Evolutionary conservation across 108 stramenopile genomes (phyloP).

Genomic region (Cyclotella baltica): DNA sequence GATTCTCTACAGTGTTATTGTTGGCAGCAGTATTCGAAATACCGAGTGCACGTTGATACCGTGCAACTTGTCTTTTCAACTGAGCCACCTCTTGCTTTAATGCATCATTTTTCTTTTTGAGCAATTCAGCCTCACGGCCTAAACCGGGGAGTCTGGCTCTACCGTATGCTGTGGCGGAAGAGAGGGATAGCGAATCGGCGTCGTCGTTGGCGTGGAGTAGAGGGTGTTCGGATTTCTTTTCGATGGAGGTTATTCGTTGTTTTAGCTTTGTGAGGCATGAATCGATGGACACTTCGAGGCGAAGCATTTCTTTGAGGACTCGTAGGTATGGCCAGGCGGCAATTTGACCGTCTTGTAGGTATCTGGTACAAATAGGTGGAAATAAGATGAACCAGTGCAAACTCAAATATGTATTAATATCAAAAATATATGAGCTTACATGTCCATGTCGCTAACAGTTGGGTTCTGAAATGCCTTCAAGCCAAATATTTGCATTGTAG

Average conservation of each 20-base stretch:
- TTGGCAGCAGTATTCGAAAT: constrained; percentile 18
- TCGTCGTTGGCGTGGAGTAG: constrained; percentile 57
- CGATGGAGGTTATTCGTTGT: constrained; percentile 54
- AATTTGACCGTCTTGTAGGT: constrained; percentile 80
- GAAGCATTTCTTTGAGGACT: constrained; percentile 83
- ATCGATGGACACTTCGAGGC: constrained; percentile 78
- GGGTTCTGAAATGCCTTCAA: constrained; percentile 86
- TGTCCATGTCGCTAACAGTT: constrained; percentile 83
- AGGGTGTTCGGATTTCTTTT: constrained; percentile 53
- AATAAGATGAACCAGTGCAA: background rate
- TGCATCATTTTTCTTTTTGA: constrained; percentile 49
- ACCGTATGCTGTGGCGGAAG: constrained; percentile 47
- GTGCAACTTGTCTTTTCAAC: constrained; percentile 42
- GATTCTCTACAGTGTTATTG: background rate
- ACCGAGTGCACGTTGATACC: constrained; percentile 42
- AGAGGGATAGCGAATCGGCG: constrained; percentile 74
- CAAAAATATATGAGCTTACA: constrained; percentile 42
- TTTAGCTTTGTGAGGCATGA: constrained; percentile 72
- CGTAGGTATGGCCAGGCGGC: constrained; percentile 90
- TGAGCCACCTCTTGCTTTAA: constrained; percentile 57
- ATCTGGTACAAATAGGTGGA: background rate
- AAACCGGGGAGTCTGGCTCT: constrained; percentile 48
- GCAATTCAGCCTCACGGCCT: constrained; percentile 62
- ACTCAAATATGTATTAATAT: too few species aligned
- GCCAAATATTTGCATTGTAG: constrained; percentile 86